Evolutionary conservation across 2,329 filamentous ascomycete species (phyloP).

Genomic region (Ophiosphaerella herpotricha): DNA sequence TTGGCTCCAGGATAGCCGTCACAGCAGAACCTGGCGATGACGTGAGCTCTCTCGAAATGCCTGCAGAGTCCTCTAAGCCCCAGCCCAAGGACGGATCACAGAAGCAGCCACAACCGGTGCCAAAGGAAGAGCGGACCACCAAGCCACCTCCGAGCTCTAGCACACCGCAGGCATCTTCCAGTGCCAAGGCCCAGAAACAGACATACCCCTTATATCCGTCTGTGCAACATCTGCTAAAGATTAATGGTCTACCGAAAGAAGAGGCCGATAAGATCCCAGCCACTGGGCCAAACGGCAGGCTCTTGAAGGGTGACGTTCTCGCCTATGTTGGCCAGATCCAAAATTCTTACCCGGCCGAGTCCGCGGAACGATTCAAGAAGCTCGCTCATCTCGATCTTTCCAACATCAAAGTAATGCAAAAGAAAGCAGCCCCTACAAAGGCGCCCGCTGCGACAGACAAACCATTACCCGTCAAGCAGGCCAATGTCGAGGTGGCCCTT

Average conservation of each 20-base stretch:
- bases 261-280: conserved; percentile 82
- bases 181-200: conserved; percentile 63
- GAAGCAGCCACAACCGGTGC: conserved; percentile 28
- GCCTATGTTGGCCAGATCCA: conserved; percentile 83
- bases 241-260: conserved; percentile 75
- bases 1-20: conserved; percentile 81
- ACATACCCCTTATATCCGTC: conserved; percentile 80
- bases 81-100: conserved; percentile 28
- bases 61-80: conserved; percentile 56
- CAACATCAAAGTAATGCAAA: conserved; percentile 81
- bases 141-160: conserved; percentile 31
- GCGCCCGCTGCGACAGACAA: conserved; percentile 49
- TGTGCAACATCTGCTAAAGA: conserved; percentile 78
- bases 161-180: conserved; percentile 35
- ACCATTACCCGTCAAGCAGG: conserved; percentile 50
- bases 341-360: conserved; percentile 69
- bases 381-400: conserved; percentile 86
- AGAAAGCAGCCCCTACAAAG: conserved; percentile 51
- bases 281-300: conserved; percentile 82
- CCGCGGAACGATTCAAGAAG: conserved; percentile 73
- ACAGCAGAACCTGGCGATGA: conserved; percentile 83
- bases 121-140: conserved; percentile 44
- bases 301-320: conserved; percentile 94
- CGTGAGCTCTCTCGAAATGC: conserved; percentile 72
- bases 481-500: conserved; percentile 66